These are phyloP conservation scores for Fagus sylvatica DNA, from an alignment of 306 rosid genomes.

Conservation along the genomic window DNA sequence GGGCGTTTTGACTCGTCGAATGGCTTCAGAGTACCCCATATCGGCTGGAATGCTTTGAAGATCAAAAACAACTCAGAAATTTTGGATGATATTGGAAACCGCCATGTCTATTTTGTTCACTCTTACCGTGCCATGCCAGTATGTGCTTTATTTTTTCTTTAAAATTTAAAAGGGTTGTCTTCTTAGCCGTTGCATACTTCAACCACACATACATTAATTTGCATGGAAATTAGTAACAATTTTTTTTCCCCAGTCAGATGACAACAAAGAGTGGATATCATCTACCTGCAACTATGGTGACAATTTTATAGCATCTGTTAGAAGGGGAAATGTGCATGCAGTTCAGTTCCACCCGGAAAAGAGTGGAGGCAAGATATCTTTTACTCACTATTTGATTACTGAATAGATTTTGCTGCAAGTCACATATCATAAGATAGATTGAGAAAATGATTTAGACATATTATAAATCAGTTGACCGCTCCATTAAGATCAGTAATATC, in stretches of 20 bases:
- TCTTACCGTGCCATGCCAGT: slow-evolving; percentile 93
- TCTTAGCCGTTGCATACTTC: slow-evolving; percentile 13
- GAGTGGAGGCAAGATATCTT: slow-evolving; percentile 82
- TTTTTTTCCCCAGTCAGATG: slow-evolving; percentile 65
- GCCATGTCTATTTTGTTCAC: slow-evolving; percentile 89
- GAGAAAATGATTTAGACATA: neutral
- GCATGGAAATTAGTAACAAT: slow-evolving; percentile 17
- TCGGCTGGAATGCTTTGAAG: slow-evolving; percentile 96
- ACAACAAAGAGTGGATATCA: slow-evolving; percentile 86
- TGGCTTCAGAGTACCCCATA: slow-evolving; percentile 90
- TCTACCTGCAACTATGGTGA: slow-evolving; percentile 91
- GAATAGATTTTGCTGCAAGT: neutral
- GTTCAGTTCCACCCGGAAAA: slow-evolving; percentile 99
- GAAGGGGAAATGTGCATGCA: slow-evolving; percentile 92
- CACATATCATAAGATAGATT: neutral
- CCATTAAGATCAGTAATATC: slow-evolving; percentile 13
- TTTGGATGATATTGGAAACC: slow-evolving; percentile 79
- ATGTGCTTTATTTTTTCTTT: slow-evolving; percentile 24
- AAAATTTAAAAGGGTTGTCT: neutral
- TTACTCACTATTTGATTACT: slow-evolving; percentile 4
- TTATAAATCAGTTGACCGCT: neutral
- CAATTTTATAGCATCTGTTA: slow-evolving; percentile 80
- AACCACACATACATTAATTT: slow-evolving; percentile 10
- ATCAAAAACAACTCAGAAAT: slow-evolving; percentile 60
- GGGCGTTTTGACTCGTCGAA: slow-evolving; percentile 90